Percentiles rank a stretch among this genome's conserved stretches.
These are phyloP conservation scores for Stemphylium vesicarium DNA, from an alignment of 2,329 filamentous ascomycete species.

Conservation along the genomic window DNA sequence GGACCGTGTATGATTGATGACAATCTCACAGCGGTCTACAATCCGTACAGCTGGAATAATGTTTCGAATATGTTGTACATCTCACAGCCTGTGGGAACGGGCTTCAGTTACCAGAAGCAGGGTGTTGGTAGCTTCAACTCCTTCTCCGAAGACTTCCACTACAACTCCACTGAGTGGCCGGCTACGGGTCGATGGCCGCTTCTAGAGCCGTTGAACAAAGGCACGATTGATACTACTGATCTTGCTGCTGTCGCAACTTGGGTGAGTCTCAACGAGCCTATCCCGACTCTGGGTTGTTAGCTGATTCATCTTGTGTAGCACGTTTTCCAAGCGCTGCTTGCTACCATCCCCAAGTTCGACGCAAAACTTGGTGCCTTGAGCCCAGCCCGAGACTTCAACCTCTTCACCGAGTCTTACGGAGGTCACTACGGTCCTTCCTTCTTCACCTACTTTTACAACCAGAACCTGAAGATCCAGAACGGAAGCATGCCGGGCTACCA, in stretches of 20 bases:
- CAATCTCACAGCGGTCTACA: conserved; percentile 46
- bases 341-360: conserved; percentile 31
- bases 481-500: conserved; percentile 56
- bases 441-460: conserved; percentile 63
- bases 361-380: conserved; percentile 43
- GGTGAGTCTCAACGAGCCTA: conserved; percentile 40
- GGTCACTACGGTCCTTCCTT: conserved; percentile 62
- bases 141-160: conserved; percentile 53
- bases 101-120: conserved; percentile 55
- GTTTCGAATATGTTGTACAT: conserved; percentile 67
- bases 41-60: conserved; percentile 67
- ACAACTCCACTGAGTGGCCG: conserved; percentile 51
- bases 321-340: conserved; percentile 32
- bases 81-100: conserved; percentile 65
- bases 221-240: conserved; percentile 61
- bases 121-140: conserved; percentile 43
- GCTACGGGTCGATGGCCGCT: conserved; percentile 57
- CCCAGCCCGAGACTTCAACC: conserved; percentile 53
- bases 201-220: conserved; percentile 52
- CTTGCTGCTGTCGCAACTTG: conserved; percentile 57
- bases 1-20: conserved; percentile 29
- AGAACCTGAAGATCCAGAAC: conserved; percentile 62
- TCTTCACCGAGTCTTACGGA: conserved; percentile 62
- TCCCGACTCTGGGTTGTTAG: neutral
- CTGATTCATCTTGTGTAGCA: conserved; percentile 16